A percentile compares a stretch with the other conserved stretches of the same genome.
These are phyloP conservation scores for Phytophthora europaea DNA, from an alignment of 352 stramenopile species.

Conservation along the genomic window DNA sequence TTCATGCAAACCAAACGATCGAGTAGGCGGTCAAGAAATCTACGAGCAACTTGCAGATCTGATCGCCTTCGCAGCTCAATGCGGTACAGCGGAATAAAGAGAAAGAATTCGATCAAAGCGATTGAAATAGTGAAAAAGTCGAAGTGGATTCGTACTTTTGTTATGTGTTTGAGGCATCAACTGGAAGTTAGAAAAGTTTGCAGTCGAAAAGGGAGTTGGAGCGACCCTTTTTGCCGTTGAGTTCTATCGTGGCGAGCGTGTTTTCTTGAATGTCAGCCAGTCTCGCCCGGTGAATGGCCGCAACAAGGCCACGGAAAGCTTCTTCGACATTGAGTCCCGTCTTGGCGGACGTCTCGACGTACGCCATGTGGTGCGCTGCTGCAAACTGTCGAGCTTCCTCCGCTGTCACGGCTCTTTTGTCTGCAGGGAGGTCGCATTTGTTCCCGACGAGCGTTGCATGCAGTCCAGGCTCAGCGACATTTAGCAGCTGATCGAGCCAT, in stretches of 20 bases:
- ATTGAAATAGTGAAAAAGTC: not conserved
- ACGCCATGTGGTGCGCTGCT: conserved; percentile 73
- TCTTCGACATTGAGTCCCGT: conserved; percentile 72
- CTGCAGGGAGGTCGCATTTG: conserved; percentile 67
- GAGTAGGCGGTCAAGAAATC: conserved; percentile 47
- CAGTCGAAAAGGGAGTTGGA: conserved; percentile 58
- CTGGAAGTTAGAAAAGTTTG: conserved; percentile 40
- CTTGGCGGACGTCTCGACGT: conserved; percentile 87
- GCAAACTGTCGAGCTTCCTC: conserved; percentile 81
- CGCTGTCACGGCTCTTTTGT: conserved; percentile 56
- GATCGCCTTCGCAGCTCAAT: conserved; percentile 50
- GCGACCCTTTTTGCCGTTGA: conserved; percentile 27
- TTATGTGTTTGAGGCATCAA: not conserved
- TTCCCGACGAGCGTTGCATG: conserved; percentile 79
- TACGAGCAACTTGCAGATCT: conserved; percentile 72
- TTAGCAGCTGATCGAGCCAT: conserved; percentile 81
- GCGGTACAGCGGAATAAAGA: conserved; percentile 7
- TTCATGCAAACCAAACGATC: conserved; percentile 63
- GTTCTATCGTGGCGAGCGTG: conserved; percentile 44
- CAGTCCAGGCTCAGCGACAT: conserved; percentile 75
- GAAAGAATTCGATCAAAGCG: not conserved
- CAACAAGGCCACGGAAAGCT: conserved; percentile 70
- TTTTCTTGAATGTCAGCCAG: conserved; percentile 40
- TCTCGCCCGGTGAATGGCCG: conserved; percentile 61
- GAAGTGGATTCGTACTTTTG: not conserved